phyloP scores from a whole-genome alignment of 305 asterid genomes.

The Fraxinus latifolia region DNA sequence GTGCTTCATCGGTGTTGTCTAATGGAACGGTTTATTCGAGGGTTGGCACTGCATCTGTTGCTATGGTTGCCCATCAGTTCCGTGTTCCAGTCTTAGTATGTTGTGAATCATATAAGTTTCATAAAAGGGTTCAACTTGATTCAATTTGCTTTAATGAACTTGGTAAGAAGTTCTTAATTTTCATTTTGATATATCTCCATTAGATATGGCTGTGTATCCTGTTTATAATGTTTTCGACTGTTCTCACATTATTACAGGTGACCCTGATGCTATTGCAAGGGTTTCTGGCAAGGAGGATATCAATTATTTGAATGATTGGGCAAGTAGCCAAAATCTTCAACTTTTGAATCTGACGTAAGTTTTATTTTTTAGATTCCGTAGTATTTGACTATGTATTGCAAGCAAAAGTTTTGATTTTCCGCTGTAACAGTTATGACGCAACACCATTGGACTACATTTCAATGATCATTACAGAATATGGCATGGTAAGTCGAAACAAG shows the following conservation, averaged over 20 bases:
- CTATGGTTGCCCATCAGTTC: constrained; percentile 96
- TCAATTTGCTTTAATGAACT: constrained; percentile 89
- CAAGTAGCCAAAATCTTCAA: constrained; percentile 62
- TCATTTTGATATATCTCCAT: not conserved
- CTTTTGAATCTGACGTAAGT: constrained; percentile 72
- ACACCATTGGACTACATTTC: constrained; percentile 86
- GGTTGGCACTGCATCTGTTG: constrained; percentile 92
- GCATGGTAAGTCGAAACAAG: constrained; percentile 65
- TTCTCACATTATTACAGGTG: constrained; percentile 41
- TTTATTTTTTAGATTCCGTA: not conserved
- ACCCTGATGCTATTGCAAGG: constrained; percentile 69
- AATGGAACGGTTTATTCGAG: constrained; percentile 95
- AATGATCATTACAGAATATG: constrained; percentile 78
- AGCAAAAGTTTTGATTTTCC: constrained; percentile 25
- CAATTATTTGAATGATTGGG: constrained; percentile 54
- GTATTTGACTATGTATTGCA: not conserved
- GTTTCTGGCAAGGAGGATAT: constrained; percentile 66
- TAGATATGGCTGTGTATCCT: not conserved
- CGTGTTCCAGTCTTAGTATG: constrained; percentile 84
- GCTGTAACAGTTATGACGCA: constrained; percentile 70
- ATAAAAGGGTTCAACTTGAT: constrained; percentile 92
- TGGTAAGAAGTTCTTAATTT: constrained; percentile 38
- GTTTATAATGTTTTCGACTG: not conserved
- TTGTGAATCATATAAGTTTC: constrained; percentile 95
- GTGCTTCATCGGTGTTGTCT: constrained; percentile 87